These are phyloP conservation scores for Danielia reshetovae DNA, from an alignment of 805 yeast genomes.

Conservation along the genomic window DNA sequence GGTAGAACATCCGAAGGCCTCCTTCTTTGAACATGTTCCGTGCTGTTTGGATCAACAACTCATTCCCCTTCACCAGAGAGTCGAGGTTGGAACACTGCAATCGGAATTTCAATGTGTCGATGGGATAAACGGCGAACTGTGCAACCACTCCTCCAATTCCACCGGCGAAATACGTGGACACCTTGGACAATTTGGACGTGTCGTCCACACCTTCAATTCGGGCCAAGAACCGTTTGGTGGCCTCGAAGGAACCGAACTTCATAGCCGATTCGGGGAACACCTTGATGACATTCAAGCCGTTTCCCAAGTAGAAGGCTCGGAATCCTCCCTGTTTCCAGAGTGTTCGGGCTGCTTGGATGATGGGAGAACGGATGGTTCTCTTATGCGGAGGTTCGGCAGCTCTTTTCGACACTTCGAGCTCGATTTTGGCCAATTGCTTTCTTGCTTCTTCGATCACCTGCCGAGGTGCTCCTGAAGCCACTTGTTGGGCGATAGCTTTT, in stretches of 20 bases:
- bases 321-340: slow-evolving; percentile 88
- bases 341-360: slow-evolving; percentile 74
- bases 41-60: slow-evolving; percentile 62
- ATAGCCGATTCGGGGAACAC: slow-evolving; percentile 97
- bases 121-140: slow-evolving; percentile 90
- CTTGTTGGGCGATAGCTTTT: slow-evolving; percentile 35
- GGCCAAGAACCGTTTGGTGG: slow-evolving; percentile 73
- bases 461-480: slow-evolving; percentile 32
- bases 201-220: slow-evolving; percentile 71
- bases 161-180: slow-evolving; percentile 86
- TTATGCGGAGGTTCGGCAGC: slow-evolving; percentile 39
- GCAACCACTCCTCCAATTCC: slow-evolving; percentile 95
- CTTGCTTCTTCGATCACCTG: slow-evolving; percentile 34
- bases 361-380: slow-evolving; percentile 60
- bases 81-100: slow-evolving; percentile 88
- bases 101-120: slow-evolving; percentile 90
- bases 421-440: slow-evolving; percentile 24
- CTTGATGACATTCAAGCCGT: slow-evolving; percentile 87
- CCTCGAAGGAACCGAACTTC: slow-evolving; percentile 94
- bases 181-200: slow-evolving; percentile 62
- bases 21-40: slow-evolving; percentile 75
- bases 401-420: slow-evolving; percentile 25
- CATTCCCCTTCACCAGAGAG: slow-evolving; percentile 55
- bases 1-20: slow-evolving; percentile 72
- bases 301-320: slow-evolving; percentile 87